phyloP scores from a whole-genome alignment of 1,284 basidiomycete genomes.

The Ceraceosorus guamensis region DNA sequence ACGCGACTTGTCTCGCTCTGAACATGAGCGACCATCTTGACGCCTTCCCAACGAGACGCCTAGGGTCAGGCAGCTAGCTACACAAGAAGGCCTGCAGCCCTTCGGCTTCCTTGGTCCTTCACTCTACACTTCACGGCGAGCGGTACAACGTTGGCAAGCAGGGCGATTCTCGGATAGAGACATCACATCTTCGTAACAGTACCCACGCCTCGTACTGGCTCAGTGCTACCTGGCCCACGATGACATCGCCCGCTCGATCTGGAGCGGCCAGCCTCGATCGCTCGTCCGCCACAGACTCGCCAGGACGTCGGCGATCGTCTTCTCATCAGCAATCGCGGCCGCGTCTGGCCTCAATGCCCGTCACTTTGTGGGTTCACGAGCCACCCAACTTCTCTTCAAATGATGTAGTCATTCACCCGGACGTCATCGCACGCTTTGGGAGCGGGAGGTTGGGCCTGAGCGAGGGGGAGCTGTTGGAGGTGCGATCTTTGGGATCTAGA shows the following conservation, averaged over 20 bases:
- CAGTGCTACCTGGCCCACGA: neutral
- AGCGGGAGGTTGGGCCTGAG: constrained; percentile 12
- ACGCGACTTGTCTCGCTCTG: too few relatives aligned
- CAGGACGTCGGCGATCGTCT: constrained; percentile 9
- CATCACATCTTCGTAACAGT: too few relatives aligned
- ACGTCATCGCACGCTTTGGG: constrained; percentile 20
- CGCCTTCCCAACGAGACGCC: too few relatives aligned
- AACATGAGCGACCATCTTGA: too few relatives aligned
- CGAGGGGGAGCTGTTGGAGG: constrained; percentile 38
- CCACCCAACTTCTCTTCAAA: constrained; percentile 43
- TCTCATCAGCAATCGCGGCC: constrained; percentile 9
- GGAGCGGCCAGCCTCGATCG: neutral
- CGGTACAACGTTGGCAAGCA: too few relatives aligned
- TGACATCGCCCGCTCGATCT: neutral
- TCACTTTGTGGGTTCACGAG: constrained; percentile 40
- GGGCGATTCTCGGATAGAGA: too few relatives aligned
- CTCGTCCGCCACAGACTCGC: constrained; percentile 1
- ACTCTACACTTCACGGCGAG: too few relatives aligned
- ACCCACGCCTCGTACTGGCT: too few relatives aligned
- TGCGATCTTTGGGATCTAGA: constrained; percentile 8
- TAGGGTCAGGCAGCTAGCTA: too few relatives aligned
- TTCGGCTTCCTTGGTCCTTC: too few relatives aligned
- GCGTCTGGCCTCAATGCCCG: constrained; percentile 9
- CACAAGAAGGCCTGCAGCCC: too few relatives aligned
- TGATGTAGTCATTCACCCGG: constrained; percentile 43